These are phyloP conservation scores for Trichoderma sp. DNA, from an alignment of 2,329 filamentous ascomycete species.

Conservation along the genomic window DNA sequence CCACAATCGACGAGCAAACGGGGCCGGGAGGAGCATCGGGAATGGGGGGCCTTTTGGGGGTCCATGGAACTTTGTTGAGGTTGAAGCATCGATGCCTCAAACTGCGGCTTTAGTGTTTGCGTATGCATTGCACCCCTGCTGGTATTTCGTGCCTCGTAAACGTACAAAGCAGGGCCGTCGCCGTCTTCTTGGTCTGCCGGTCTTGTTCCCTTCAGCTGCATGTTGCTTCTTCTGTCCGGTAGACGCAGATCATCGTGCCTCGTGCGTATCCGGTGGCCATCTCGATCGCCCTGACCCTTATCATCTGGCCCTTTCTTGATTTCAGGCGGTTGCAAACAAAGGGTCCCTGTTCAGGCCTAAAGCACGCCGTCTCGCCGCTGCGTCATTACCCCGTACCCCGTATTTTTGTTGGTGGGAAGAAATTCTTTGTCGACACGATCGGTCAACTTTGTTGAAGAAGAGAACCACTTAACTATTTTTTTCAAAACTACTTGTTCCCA, in stretches of 20 bases:
- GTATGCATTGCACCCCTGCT: neutral
- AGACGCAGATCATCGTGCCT: neutral
- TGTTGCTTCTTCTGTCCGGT: neutral
- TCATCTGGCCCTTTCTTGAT: neutral
- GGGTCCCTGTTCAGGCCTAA: neutral
- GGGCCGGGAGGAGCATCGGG: slow-evolving; percentile 4
- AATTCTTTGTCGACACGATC: neutral
- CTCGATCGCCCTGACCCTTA: neutral
- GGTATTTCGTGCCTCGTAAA: neutral
- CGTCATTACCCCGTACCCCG: slow-evolving; percentile 12
- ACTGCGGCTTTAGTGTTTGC: neutral
- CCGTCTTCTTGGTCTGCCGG: neutral
- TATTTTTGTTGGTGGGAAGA: neutral
- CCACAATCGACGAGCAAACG: neutral
- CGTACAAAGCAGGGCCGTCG: slow-evolving; percentile 8
- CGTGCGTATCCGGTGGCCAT: neutral
- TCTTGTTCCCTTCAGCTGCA: neutral
- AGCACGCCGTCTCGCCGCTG: slow-evolving; percentile 1
- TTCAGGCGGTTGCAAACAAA: neutral
- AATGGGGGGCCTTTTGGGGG: slow-evolving; percentile 5
- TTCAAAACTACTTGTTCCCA: neutral
- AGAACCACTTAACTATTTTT: neutral
- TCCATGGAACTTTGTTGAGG: slow-evolving; percentile 17
- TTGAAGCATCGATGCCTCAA: slow-evolving; percentile 14
- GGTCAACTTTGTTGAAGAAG: neutral